Evolutionary conservation across 208 protist species (phyloP).

Genomic region (Leishmania amazonensis): DNA sequence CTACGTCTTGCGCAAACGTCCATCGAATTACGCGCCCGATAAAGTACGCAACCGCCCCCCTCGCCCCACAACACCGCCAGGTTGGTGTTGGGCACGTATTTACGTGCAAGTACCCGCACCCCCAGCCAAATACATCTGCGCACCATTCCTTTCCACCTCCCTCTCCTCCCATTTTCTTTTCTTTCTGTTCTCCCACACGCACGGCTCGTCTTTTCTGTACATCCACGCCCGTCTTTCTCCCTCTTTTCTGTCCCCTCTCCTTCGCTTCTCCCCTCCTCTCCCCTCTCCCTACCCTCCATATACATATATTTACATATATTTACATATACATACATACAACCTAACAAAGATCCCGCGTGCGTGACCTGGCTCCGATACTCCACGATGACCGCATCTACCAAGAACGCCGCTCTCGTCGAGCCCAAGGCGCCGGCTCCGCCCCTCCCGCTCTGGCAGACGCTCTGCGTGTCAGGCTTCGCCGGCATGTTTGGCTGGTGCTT

Average conservation of each 20-base stretch:
- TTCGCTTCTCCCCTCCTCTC: too few relatives aligned
- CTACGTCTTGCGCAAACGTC: too few relatives aligned
- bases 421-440: constrained; percentile 20
- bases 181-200: neutral
- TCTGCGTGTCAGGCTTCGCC: constrained; percentile 76
- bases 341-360: neutral
- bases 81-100: too few relatives aligned
- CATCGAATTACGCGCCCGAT: too few relatives aligned
- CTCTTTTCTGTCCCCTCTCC: too few relatives aligned
- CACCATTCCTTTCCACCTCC: neutral
- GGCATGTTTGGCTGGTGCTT: constrained; percentile 92
- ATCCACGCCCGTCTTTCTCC: too few relatives aligned
- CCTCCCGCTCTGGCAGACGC: constrained; percentile 57
- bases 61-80: too few relatives aligned
- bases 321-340: neutral
- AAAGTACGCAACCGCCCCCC: too few relatives aligned
- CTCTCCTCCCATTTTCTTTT: neutral
- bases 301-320: neutral
- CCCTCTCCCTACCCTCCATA: too few relatives aligned
- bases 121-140: neutral
- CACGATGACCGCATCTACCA: neutral
- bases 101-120: too few relatives aligned
- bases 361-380: neutral
- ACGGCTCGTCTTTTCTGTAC: too few relatives aligned
- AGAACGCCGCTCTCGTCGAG: neutral